Evolutionary conservation across 495 filamentous ascomycete species (phyloP).

Genomic region (Trichoderma virens): DNA sequence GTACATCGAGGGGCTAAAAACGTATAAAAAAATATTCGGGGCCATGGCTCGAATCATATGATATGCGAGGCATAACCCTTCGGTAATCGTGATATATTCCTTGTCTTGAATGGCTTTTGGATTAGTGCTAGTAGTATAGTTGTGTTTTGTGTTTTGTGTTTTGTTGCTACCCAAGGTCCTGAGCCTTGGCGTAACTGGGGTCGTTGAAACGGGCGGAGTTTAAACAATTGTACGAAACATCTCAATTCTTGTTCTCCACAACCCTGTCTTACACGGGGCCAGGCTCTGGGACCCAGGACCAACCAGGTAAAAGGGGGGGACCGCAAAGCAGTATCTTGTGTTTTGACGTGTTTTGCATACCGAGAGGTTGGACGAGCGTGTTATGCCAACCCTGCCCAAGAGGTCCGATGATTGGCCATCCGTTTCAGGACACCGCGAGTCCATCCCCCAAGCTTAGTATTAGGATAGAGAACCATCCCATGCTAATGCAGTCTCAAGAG

Average conservation of each 20-base stretch:
- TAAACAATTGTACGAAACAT: not conserved
- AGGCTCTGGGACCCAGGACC: not conserved
- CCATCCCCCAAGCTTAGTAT: not conserved
- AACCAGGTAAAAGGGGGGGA: not conserved
- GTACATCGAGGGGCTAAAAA: not conserved
- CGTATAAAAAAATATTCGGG: not conserved
- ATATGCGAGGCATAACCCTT: not conserved
- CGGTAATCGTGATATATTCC: not conserved
- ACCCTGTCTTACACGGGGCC: not conserved
- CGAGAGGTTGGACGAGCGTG: not conserved
- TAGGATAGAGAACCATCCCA: not conserved
- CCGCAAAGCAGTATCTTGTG: not conserved
- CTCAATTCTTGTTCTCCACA: not conserved
- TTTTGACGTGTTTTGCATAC: not conserved
- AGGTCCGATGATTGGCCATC: not conserved
- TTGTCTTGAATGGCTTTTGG: too few relatives aligned
- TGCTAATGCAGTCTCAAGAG: not conserved
- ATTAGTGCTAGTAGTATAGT: too few relatives aligned
- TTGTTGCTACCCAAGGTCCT: not conserved
- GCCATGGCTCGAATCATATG: not conserved
- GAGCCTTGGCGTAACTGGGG: not conserved
- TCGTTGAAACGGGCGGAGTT: not conserved
- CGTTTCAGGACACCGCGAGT: not conserved
- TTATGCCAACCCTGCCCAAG: not conserved
- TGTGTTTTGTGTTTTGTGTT: not conserved